Evolutionary conservation across 306 rosid genomes (phyloP).

Genomic region (Elaeagnus macrophylla): DNA sequence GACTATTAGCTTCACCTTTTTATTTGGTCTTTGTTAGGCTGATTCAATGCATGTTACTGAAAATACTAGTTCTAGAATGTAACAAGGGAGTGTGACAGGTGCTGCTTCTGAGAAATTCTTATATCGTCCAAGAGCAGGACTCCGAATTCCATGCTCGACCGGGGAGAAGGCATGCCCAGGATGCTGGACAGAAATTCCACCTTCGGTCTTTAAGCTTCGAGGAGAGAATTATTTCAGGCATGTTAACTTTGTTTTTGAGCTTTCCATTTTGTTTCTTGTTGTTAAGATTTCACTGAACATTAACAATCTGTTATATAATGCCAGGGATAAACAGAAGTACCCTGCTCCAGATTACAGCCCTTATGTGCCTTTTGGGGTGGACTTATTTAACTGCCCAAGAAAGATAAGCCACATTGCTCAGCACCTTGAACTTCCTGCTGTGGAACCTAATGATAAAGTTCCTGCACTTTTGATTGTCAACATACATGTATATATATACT

Average conservation of each 20-base stretch:
- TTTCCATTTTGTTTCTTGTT: conserved; percentile 2
- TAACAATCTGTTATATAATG: conserved; percentile 12
- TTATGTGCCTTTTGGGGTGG: conserved; percentile 80
- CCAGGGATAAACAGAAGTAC: conserved; percentile 64
- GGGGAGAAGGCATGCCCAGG: conserved; percentile 40
- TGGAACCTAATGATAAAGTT: conserved; percentile 34
- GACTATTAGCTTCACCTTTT: background rate
- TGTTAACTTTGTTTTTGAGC: conserved; percentile 12
- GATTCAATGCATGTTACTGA: background rate
- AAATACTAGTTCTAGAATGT: background rate
- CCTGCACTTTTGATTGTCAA: conserved; percentile 83
- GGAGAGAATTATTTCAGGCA: conserved; percentile 72
- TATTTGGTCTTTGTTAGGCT: background rate
- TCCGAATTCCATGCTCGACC: conserved; percentile 40
- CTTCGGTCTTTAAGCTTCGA: conserved; percentile 73
- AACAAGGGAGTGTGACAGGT: conserved; percentile 32
- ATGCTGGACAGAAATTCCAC: conserved; percentile 64
- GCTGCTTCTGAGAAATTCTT: conserved; percentile 56
- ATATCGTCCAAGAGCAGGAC: conserved; percentile 53
- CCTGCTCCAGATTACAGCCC: conserved; percentile 56
- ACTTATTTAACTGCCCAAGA: conserved; percentile 50
- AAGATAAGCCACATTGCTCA: conserved; percentile 82
- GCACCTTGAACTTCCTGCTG: conserved; percentile 71
- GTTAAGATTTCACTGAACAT: conserved; percentile 7
- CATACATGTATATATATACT: conserved; percentile 47